phyloP scores from a whole-genome alignment of 805 yeast species.

The Hanseniaspora nectarophila region DNA sequence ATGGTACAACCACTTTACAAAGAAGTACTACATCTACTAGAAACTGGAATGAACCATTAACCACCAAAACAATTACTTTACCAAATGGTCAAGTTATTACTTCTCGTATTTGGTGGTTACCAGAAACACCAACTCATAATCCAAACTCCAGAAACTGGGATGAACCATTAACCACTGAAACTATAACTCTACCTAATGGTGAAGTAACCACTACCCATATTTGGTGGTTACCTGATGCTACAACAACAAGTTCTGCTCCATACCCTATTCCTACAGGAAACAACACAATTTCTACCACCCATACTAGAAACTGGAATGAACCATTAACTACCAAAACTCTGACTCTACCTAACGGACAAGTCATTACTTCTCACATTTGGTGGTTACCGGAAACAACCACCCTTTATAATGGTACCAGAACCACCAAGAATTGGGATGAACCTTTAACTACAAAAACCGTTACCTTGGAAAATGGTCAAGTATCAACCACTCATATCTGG shows the following conservation, averaged over 20 bases:
- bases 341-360: conserved; percentile 11
- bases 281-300: conserved; percentile 8
- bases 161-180: conserved; percentile 11
- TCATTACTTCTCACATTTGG: conserved; percentile 13
- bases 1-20: too few relatives aligned
- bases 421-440: conserved; percentile 11
- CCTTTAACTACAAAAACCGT: conserved; percentile 14
- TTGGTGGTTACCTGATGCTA: conserved; percentile 16
- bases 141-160: background rate
- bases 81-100: conserved; percentile 12
- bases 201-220: conserved; percentile 16
- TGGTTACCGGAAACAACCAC: conserved; percentile 16
- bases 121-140: conserved; percentile 3
- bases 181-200: conserved; percentile 15
- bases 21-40: background rate
- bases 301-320: conserved; percentile 11
- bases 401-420: conserved; percentile 12
- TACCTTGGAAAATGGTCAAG: conserved; percentile 14
- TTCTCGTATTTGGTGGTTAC: conserved; percentile 13
- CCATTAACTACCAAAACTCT: conserved; percentile 13
- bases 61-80: conserved; percentile 9
- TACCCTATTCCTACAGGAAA: too few relatives aligned
- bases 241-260: too few relatives aligned
- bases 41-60: conserved; percentile 12
- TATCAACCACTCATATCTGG: conserved; percentile 14